Base-by-base conservation (phyloP, 2,329 filamentous ascomycete genomes). In the Calonectria hawksworthii region DNA sequence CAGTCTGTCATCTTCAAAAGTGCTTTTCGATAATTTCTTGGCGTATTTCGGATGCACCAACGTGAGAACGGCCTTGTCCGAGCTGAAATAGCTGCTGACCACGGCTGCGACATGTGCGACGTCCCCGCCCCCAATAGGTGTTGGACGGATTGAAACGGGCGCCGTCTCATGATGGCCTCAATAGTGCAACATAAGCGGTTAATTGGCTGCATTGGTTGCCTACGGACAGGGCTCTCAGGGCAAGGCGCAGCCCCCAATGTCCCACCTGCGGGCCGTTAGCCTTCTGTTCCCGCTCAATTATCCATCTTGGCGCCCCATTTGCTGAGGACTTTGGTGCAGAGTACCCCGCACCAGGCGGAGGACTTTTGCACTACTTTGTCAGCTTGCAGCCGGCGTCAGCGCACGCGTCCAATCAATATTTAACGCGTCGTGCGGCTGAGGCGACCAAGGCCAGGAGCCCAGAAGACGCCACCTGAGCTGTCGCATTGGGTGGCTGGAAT, bases 341-440 rank as follows among this genome's bases (percentile, higher is more conserved):
- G n/a, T 23, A 59, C 54, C 54, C 54, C 54, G 54, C 54, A 59
- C 21, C 21, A n/a, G 3, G 13, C 10, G 3, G n/a, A 59, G 54
- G 34, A 59, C 54, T 59, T 59, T 59, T 32, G 54, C 54, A 36
- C 54, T 32, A 59, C 54, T 36, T 30, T 23, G 54, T 59, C 54
- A 59, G 54, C 54, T n/a, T 59, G 54, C 54, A 59, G 32, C 34
- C 32, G 21, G 3, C 30, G 54, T 36, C 32, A n/a, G 30, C 13
- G 21, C 32, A 36, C 30, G 26, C n/a, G 54, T n/a, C 54, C 54
- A 59, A 59, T 59, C 30, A 59, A n/a, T 38, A 36, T 16, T 59
- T 36, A 34, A 36, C 54, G 54, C 32, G 54, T 59, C 54, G 54
- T 59, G 54, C 54, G 54, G 54, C 54, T 59, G 54, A 59, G n/a